phyloP scores from a whole-genome alignment of 192 early-diverging fungal species.

The Phlyctochytrium planicorne region DNA sequence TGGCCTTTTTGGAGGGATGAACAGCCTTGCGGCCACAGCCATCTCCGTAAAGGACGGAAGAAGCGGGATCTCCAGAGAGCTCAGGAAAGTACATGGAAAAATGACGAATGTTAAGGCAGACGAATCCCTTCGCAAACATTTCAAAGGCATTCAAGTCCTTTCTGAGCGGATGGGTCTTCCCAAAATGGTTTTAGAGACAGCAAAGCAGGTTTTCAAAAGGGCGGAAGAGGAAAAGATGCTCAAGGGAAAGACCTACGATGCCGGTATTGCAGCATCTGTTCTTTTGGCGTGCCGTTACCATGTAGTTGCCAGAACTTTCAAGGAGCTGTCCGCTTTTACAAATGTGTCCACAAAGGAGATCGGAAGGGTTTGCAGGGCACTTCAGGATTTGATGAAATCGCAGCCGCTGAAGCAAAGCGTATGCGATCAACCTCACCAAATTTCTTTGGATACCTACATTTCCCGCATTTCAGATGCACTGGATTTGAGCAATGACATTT shows the following conservation, averaged over 20 bases:
- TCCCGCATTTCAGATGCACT: conserved; percentile 79
- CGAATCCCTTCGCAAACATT: conserved; percentile 64
- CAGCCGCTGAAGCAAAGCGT: too few relatives aligned
- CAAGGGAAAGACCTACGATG: conserved; percentile 79
- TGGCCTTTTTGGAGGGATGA: conserved; percentile 68
- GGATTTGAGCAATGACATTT: conserved; percentile 63
- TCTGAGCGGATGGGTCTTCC: conserved; percentile 80
- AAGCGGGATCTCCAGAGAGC: conserved; percentile 62
- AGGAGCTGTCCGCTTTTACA: conserved; percentile 88
- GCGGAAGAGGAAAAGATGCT: conserved; percentile 81
- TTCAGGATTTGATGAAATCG: too few relatives aligned
- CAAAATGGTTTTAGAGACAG: conserved; percentile 69
- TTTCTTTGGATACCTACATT: conserved; percentile 51
- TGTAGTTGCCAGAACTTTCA: conserved; percentile 82
- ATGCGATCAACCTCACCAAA: conserved; percentile 13
- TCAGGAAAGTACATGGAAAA: conserved; percentile 72
- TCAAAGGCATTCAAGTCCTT: conserved; percentile 75
- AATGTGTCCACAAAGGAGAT: conserved; percentile 93
- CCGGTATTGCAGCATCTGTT: conserved; percentile 87
- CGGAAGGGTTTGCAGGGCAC: conserved; percentile 74
- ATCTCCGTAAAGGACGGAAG: conserved; percentile 79
- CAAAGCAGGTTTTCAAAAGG: conserved; percentile 84
- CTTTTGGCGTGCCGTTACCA: conserved; percentile 89
- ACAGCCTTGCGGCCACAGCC: conserved; percentile 75
- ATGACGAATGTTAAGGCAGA: conserved; percentile 71